Base-by-base conservation (phyloP, 2,329 filamentous ascomycete genomes). In the Aureobasidium mangrovei region DNA sequence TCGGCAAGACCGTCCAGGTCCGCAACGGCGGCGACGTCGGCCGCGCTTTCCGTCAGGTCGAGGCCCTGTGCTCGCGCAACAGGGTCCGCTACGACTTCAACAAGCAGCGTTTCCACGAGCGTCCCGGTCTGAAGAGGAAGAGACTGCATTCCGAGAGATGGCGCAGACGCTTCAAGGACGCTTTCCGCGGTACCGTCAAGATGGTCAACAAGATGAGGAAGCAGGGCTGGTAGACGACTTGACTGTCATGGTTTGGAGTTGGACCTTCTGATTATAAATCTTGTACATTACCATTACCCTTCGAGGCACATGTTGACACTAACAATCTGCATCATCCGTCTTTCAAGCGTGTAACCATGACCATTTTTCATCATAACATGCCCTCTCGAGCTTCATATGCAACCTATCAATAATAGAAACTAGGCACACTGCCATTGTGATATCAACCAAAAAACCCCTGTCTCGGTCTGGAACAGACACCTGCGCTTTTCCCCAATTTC, bases 131-230 rank as follows among this genome's bases (percentile, higher is more conserved):
- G 62, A 93, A 89, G 72, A 78, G 81, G 6, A 88, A 83, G 68
- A 80, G 91, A 18, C 97, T 97, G 2, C 74, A 67, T 77, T 77
- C 4, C 61, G 93, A 97, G 66, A 88, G 88, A 0, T 72, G 97
- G 51, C 91, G 93, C 26, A 85, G 84, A 64, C 91, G 80, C 7
- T 67, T 67, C 3, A 83, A 83, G 67, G 79, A 93, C 60, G 94
- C 89, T 2, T 97, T 97, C 72, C 91, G 89, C 70, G 93, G 93
- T 7, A 80, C 82, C 8, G 78, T 88, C 6, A 66, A 63, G 39
- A 75, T 86, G 60, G 86, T 89, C 4, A 74, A 79, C 64, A 79
- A 86, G 67, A 74, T 94, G 72, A 85, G 80, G 62, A 80, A 74
- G 65, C 87, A 93, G 71, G 88, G 88, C 2, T 93, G 89, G 88